Evolutionary conservation across 2,329 filamentous ascomycete genomes (phyloP), one percentile per base, ranked within the genome.

Genomic region (Fusarium poae): DNA sequence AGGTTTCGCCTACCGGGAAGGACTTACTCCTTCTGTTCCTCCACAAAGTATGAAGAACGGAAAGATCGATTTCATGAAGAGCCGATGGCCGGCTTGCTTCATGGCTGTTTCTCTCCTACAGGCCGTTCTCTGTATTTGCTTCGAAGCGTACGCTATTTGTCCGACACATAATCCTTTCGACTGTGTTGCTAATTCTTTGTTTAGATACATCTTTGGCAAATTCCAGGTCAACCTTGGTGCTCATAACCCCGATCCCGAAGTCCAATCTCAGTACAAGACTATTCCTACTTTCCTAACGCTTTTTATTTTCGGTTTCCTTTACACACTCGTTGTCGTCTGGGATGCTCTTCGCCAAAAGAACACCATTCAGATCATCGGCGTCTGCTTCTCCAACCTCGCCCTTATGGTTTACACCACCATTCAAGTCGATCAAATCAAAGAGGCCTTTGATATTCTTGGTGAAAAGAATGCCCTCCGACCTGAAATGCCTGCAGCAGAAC

Each of bases 221-320:
- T 98, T 97, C 80, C 93, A 97, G 78, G 81, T 81, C 43, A 89
- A 84, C 67, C 79, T 91, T 42, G 73, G 77, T 13, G 71, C 78
- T 15, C 80, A 83, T 45, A 76, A 82, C 43, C 75, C 81, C 58
- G 77, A 80, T 30, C 67, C 74, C 50, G 68, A 77, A 18, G 80
- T 83, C 43, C 79, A 82, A 54, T 84, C 88, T 15, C 85, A 88
- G 66, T 84, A 85, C 72, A 86, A 85, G 76, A 90, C 94, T 1
- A 97, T 99, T 68, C 95, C 96, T 27, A 98, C 95, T 37, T 98
- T 97, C 81, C 85, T 99, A 61, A 93, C 95, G 25, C 88, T 99
- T 46, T 97, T 98, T 84, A 97, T 97, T 79, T 97, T 99, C 79
- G 96, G 93, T 65, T 98, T 97, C 82, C 80, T 99, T 60, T 99